Conservation (phyloP, 192 early-diverging fungal species). For the Phlyctochytrium bullatum region DNA sequence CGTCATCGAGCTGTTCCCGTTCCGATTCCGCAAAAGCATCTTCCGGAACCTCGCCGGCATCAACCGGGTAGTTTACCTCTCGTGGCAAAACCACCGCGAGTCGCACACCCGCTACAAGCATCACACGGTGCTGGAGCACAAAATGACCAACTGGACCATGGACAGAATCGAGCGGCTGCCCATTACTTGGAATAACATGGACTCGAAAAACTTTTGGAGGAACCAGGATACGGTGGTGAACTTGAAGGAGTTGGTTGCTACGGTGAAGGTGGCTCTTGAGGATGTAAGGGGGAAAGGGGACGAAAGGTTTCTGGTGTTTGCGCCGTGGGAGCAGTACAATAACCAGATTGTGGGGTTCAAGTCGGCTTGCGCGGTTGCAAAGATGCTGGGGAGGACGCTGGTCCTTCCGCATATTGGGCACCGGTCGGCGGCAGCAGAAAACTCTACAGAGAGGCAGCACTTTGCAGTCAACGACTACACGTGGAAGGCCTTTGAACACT, state of each 20-base stretch:
- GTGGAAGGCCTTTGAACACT: conserved; percentile 33
- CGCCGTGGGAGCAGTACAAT: conserved; percentile 44
- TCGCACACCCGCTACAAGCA: conserved; percentile 19
- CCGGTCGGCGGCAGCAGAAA: background rate
- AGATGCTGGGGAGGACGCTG: conserved; percentile 29
- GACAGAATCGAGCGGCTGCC: conserved; percentile 20
- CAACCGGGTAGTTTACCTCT: conserved; percentile 22
- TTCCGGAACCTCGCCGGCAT: conserved; percentile 29
- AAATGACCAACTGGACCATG: conserved; percentile 20
- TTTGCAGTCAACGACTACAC: background rate
- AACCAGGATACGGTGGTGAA: conserved; percentile 34
- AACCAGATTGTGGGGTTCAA: conserved; percentile 42
- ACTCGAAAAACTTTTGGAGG: conserved; percentile 41
- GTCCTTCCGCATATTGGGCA: conserved; percentile 36
- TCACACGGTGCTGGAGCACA: conserved; percentile 12
- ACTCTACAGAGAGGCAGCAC: background rate
- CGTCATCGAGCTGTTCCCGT: conserved; percentile 38
- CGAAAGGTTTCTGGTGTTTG: conserved; percentile 32
- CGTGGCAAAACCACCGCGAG: conserved; percentile 27
- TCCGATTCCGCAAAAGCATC: conserved; percentile 30
- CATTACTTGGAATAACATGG: conserved; percentile 42
- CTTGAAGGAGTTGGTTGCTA: conserved; percentile 17
- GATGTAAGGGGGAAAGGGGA: background rate
- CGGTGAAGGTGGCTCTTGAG: background rate
- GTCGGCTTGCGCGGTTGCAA: conserved; percentile 38